Percentiles rank a stretch among this genome's conserved stretches.
Evolutionary conservation across 2,329 filamentous ascomycete species (phyloP).

Genomic region (Colletotrichum kahawae): DNA sequence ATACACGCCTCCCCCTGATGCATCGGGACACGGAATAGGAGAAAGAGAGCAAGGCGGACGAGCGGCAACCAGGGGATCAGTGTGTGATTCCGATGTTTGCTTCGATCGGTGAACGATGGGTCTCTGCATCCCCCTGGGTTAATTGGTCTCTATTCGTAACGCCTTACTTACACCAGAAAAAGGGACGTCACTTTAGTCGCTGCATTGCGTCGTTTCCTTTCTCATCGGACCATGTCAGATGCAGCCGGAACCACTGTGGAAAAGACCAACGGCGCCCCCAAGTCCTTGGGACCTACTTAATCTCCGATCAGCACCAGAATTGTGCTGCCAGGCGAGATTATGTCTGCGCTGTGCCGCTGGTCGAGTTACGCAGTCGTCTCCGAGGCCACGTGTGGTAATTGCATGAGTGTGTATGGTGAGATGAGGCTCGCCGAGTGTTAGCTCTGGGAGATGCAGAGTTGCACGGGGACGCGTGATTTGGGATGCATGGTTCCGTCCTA

Average conservation of each 20-base stretch:
- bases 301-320: slow-evolving; percentile 8
- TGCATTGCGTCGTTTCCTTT: not conserved
- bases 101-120: not conserved
- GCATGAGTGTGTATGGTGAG: not conserved
- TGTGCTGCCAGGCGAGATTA: not conserved
- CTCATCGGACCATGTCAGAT: slow-evolving; percentile 1
- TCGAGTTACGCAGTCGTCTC: not conserved
- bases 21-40: not conserved
- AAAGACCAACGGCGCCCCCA: not conserved
- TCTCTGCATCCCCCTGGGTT: not conserved
- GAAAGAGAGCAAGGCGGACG: not conserved
- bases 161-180: not conserved
- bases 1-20: not conserved
- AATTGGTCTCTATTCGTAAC: not conserved
- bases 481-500: not conserved
- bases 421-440: not conserved
- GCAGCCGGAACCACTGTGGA: not conserved
- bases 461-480: not conserved
- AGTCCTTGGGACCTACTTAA: slow-evolving; percentile 1
- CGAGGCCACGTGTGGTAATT: not conserved
- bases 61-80: not conserved
- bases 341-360: not conserved
- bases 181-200: not conserved
- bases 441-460: not conserved
- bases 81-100: not conserved